Evolutionary conservation across 2,329 filamentous ascomycete genomes (phyloP).

Genomic region (Trichoderma pleuroti): DNA sequence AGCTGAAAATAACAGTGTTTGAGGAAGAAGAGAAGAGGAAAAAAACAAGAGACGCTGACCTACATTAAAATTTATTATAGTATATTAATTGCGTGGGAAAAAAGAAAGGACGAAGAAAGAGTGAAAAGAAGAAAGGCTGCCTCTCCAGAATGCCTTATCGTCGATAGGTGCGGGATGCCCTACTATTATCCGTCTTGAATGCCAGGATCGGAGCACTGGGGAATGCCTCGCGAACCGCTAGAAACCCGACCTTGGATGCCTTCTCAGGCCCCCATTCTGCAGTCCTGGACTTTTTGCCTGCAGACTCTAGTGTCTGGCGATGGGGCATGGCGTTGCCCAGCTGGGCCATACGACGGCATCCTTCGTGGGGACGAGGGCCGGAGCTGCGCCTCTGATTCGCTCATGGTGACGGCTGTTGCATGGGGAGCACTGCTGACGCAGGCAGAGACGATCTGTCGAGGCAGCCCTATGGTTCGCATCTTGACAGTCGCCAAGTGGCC

Average conservation of each 20-base stretch:
- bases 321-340: slow-evolving; percentile 5
- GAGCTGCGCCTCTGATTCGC: slow-evolving; percentile 25
- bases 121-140: slow-evolving; percentile 14
- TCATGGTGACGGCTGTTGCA: slow-evolving; percentile 32
- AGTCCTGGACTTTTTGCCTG: slow-evolving; percentile 8
- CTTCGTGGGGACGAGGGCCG: slow-evolving; percentile 10
- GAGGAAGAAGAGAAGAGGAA: background rate
- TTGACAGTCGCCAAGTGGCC: slow-evolving; percentile 13
- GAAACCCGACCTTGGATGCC: background rate
- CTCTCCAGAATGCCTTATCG: slow-evolving; percentile 7
- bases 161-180: background rate
- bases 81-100: background rate
- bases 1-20: background rate
- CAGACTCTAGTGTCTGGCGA: slow-evolving; percentile 10
- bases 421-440: slow-evolving; percentile 29
- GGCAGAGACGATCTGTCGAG: slow-evolving; percentile 24
- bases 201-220: slow-evolving; percentile 3
- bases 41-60: background rate
- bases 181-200: background rate
- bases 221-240: slow-evolving; percentile 8
- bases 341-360: slow-evolving; percentile 11
- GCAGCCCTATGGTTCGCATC: slow-evolving; percentile 22
- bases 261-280: background rate
- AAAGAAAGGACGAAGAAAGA: slow-evolving; percentile 1
- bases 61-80: slow-evolving; percentile 1